Evolutionary conservation across 805 yeast species (phyloP).

Genomic region (Wickerhamiella azymoides): DNA sequence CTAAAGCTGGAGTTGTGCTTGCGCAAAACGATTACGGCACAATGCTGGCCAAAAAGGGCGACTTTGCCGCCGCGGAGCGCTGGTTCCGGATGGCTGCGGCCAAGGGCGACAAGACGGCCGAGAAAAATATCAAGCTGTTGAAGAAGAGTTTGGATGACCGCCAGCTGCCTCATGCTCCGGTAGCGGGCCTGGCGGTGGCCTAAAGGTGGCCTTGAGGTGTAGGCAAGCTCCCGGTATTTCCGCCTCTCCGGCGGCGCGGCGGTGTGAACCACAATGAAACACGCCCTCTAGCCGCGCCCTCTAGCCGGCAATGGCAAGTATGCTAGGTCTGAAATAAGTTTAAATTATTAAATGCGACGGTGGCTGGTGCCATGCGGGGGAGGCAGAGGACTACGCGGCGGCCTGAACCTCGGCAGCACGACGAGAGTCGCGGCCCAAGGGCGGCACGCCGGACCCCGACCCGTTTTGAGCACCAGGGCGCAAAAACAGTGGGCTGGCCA

Average conservation of each 20-base stretch:
- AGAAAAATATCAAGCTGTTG: neutral
- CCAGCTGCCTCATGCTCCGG: neutral
- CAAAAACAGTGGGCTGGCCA: constrained; percentile 81
- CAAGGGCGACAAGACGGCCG: constrained; percentile 4
- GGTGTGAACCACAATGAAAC: too few relatives aligned
- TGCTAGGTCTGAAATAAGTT: too few relatives aligned
- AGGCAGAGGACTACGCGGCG: neutral
- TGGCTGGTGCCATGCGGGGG: too few relatives aligned
- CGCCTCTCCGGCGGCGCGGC: too few relatives aligned
- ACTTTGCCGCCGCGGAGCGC: neutral
- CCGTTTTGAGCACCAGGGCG: constrained; percentile 18
- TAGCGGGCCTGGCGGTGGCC: neutral
- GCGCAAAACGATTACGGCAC: constrained; percentile 8
- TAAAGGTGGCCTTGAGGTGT: neutral
- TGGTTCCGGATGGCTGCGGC: constrained; percentile 2
- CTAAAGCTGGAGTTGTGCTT: neutral
- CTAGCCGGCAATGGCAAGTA: too few relatives aligned
- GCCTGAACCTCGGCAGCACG: constrained; percentile 8
- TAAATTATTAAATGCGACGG: too few relatives aligned
- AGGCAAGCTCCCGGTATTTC: too few relatives aligned
- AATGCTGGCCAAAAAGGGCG: neutral
- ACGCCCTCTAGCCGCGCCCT: too few relatives aligned
- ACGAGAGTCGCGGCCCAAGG: constrained; percentile 66
- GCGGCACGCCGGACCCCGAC: constrained; percentile 40
- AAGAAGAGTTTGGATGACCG: neutral